Conservation (phyloP, 2,329 filamentous ascomycete species). For the Ciborinia camelliae region DNA sequence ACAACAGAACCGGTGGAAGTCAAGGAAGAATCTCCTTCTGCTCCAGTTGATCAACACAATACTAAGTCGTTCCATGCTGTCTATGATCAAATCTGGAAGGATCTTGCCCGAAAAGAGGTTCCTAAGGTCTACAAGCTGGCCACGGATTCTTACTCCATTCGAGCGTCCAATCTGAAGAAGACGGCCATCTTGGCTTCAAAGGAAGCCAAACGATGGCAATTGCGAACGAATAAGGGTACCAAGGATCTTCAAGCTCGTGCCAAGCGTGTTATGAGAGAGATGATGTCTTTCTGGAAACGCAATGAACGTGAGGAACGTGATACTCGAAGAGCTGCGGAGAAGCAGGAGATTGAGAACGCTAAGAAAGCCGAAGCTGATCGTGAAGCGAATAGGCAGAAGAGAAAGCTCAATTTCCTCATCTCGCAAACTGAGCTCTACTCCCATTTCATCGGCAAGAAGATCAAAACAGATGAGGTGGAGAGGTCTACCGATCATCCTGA, state of each 20-base stretch:
- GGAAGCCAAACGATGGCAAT: slow-evolving; percentile 94
- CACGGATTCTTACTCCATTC: slow-evolving; percentile 77
- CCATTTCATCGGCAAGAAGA: slow-evolving; percentile 99
- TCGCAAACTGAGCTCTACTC: slow-evolving; percentile 98
- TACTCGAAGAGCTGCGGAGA: slow-evolving; percentile 87
- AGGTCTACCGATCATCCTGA: slow-evolving; percentile 80
- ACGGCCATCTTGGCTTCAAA: slow-evolving; percentile 95
- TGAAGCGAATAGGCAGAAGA: slow-evolving; percentile 94
- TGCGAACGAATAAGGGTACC: slow-evolving; percentile 95
- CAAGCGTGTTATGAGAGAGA: slow-evolving; percentile 98
- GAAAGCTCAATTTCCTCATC: slow-evolving; percentile 98
- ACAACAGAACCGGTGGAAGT: slow-evolving; percentile 27
- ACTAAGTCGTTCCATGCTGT: slow-evolving; percentile 96
- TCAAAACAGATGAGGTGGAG: slow-evolving; percentile 95
- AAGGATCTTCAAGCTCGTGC: slow-evolving; percentile 96
- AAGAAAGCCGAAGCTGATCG: slow-evolving; percentile 96
- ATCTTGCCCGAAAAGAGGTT: slow-evolving; percentile 89
- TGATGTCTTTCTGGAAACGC: slow-evolving; percentile 99
- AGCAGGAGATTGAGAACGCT: slow-evolving; percentile 92
- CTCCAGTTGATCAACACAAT: slow-evolving; percentile 52
- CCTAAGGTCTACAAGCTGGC: slow-evolving; percentile 90
- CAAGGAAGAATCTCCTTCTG: slow-evolving; percentile 44
- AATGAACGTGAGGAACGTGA: slow-evolving; percentile 98
- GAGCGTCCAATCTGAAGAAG: slow-evolving; percentile 95
- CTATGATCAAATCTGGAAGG: slow-evolving; percentile 95